A percentile compares a stretch with the other conserved stretches of the same genome.
These are phyloP conservation scores for Penicillium canescens DNA, from an alignment of 495 filamentous ascomycete genomes.

Conservation along the genomic window DNA sequence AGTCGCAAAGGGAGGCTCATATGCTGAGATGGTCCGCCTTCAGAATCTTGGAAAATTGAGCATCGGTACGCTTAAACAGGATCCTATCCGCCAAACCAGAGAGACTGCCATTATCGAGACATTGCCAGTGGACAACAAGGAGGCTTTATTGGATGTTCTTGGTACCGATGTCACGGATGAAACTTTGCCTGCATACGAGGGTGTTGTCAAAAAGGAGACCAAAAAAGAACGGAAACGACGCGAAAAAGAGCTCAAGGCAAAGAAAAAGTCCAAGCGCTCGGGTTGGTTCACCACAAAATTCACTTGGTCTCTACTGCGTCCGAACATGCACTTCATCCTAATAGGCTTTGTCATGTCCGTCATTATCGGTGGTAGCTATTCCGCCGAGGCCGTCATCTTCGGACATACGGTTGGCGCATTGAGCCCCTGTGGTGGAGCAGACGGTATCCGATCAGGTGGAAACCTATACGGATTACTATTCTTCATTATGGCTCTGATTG, in stretches of 20 bases:
- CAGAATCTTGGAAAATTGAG: slow-evolving; percentile 32
- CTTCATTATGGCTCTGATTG: slow-evolving; percentile 53
- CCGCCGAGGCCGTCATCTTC: slow-evolving; percentile 52
- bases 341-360: slow-evolving; percentile 34
- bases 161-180: slow-evolving; percentile 19
- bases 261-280: slow-evolving; percentile 17
- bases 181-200: not conserved
- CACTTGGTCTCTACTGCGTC: slow-evolving; percentile 26
- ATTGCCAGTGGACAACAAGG: slow-evolving; percentile 15
- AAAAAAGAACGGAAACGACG: slow-evolving; percentile 12
- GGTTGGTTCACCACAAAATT: slow-evolving; percentile 26
- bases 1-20: slow-evolving; percentile 33
- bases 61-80: slow-evolving; percentile 1
- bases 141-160: slow-evolving; percentile 16
- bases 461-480: slow-evolving; percentile 54
- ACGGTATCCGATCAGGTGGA: slow-evolving; percentile 36
- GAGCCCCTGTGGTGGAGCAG: slow-evolving; percentile 37
- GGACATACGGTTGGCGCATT: slow-evolving; percentile 46
- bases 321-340: slow-evolving; percentile 33
- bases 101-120: not conserved
- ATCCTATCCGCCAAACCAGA: slow-evolving; percentile 16
- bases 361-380: slow-evolving; percentile 45
- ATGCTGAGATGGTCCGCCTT: slow-evolving; percentile 41
- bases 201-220: not conserved
- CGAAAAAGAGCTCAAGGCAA: slow-evolving; percentile 13